Conservation (phyloP, 371 early-diverging fungal species). For the Syncephalis plumigaleata region DNA sequence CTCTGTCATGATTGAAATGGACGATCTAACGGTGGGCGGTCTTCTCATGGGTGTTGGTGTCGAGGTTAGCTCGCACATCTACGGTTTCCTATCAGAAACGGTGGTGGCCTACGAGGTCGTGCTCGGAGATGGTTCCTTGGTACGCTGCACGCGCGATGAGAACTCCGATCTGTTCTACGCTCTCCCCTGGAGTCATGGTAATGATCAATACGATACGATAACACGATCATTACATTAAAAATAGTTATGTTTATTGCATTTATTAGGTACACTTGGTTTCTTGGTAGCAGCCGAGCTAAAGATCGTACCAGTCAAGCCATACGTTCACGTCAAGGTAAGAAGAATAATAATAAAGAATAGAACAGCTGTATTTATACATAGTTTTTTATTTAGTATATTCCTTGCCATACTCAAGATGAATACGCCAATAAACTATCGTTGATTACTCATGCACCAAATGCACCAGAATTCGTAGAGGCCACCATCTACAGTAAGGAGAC, state of each 20-base stretch:
- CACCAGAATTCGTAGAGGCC: conserved; percentile 18
- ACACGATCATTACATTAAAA: too few relatives aligned
- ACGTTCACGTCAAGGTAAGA: conserved; percentile 9
- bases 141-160: conserved; percentile 13
- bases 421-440: conserved; percentile 6
- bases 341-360: too few relatives aligned
- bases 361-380: too few relatives aligned
- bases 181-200: conserved; percentile 23
- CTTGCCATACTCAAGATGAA: conserved; percentile 9
- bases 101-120: conserved; percentile 17
- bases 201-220: too few relatives aligned
- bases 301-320: conserved; percentile 20
- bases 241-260: too few relatives aligned
- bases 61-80: conserved; percentile 21
- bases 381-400: conserved; percentile 4
- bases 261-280: conserved; percentile 15
- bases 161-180: conserved; percentile 21
- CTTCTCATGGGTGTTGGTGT: conserved; percentile 21
- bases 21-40: conserved; percentile 23
- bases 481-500: conserved; percentile 15
- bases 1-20: conserved; percentile 18
- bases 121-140: conserved; percentile 14
- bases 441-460: conserved; percentile 9
- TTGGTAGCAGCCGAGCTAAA: conserved; percentile 16
- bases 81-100: conserved; percentile 20